Percentiles rank a stretch among this genome's conserved stretches.
Evolutionary conservation across 176 grass and related monocot species (phyloP).

Genomic region (Pontederia paniculata): DNA sequence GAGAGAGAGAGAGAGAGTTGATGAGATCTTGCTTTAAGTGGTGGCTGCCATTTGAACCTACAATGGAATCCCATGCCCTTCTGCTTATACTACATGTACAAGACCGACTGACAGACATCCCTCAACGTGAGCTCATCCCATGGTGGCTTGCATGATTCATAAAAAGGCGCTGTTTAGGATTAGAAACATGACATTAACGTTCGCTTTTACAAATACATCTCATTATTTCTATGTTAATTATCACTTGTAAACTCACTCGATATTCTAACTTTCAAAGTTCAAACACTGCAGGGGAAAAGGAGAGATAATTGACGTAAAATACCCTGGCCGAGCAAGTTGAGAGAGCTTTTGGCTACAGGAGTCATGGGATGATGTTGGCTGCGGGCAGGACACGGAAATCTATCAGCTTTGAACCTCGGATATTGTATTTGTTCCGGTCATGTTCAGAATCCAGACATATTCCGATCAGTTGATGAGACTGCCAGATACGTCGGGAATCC

Average conservation of each 20-base stretch:
- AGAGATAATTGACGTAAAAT: too few species aligned
- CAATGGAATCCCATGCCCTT: slow-evolving; percentile 2
- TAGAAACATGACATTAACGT: too few species aligned
- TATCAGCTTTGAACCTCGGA: not conserved
- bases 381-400: not conserved
- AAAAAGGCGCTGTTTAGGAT: too few species aligned
- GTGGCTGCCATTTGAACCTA: not conserved
- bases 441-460: not conserved
- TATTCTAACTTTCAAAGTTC: too few species aligned
- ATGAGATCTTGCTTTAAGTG: not conserved
- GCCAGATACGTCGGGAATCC: not conserved
- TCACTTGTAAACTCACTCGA: too few species aligned
- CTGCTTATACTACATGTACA: not conserved
- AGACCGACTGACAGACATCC: not conserved
- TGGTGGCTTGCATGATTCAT: too few species aligned
- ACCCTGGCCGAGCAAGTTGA: too few species aligned
- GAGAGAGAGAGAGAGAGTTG: not conserved
- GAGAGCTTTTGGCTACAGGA: too few species aligned
- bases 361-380: too few species aligned
- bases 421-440: not conserved
- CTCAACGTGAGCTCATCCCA: not conserved
- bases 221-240: too few species aligned
- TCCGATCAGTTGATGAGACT: not conserved
- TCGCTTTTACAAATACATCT: too few species aligned
- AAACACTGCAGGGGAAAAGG: too few species aligned